Evolutionary conservation across 2,329 filamentous ascomycete species (phyloP), one percentile per base, ranked within the genome.

Genomic region (Ceratocystis colombiana): DNA sequence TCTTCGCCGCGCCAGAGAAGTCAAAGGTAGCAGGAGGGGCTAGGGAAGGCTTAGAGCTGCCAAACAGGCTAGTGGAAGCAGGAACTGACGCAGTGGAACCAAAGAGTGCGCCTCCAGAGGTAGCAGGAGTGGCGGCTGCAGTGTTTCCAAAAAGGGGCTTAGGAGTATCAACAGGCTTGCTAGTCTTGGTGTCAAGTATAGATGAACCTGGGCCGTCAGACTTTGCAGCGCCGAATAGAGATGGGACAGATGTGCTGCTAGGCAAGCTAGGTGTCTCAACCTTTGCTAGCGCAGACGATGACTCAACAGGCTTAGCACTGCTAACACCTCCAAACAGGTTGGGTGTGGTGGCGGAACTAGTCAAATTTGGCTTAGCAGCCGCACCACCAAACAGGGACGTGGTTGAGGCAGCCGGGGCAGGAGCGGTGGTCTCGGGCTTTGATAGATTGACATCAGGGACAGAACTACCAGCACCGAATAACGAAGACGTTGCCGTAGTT

Each of bases 221-320:
- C 65, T 59, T 37, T 64, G 75, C 75, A 1, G 72, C 69, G 8
- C 75, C 74, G 48, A 78, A 78, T 5, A 77, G 70, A 1, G 73
- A 73, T 5, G 74, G 70, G 12, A 72, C 71, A 67, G 73, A 59
- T n/a, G 55, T 2, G 30, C 55, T 72, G 66, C 71, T 70, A 5
- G 70, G 70, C 37, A 59, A 20, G 28, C 55, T 59, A n/a, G 55
- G 55, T 3, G 55, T 37, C 55, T 59, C 55, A 33, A 37, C 8
- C 66, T 59, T 71, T 12, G 28, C 28, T 20, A 50, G 1, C 15
- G 75, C 73, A 15, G 71, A 69, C 30, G 70, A 72, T 7, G 72
- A 61, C 64, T 73, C 72, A 20, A 70, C 65, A 46, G 70, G 50
- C 67, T 75, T 73, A 53, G 67, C 68, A 41, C 68, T 63, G 12